Percentiles rank a stretch among this genome's conserved stretches.
phyloP scores from a whole-genome alignment of 148 eudicot genomes.

The Suaeda aralocaspica region DNA sequence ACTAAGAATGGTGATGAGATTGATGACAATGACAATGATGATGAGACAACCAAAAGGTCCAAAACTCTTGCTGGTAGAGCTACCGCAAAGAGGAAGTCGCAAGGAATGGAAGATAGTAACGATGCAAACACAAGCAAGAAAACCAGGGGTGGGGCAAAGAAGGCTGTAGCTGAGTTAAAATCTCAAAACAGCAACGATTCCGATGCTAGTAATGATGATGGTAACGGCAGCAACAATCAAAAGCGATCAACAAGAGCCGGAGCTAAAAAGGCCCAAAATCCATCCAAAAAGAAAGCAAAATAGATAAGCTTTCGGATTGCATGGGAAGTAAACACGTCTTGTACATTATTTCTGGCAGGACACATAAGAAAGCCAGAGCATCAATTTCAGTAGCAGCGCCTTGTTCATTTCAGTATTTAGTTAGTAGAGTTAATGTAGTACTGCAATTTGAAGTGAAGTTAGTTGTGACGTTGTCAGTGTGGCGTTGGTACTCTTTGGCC shows the following conservation, averaged over 20 bases:
- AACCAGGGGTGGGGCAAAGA: slow-evolving; percentile 20
- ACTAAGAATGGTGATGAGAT: too few species aligned
- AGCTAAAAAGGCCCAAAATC: slow-evolving; percentile 23
- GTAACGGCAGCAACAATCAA: slow-evolving; percentile 16
- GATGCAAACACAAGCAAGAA: slow-evolving; percentile 17
- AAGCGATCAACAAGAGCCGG: slow-evolving; percentile 16
- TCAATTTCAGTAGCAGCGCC: not conserved
- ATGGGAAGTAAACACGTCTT: not conserved
- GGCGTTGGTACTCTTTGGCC: not conserved
- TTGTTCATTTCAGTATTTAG: not conserved
- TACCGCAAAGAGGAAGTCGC: slow-evolving; percentile 38
- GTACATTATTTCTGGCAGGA: slow-evolving; percentile 3
- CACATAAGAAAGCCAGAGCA: slow-evolving; percentile 6
- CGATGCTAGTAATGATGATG: slow-evolving; percentile 24
- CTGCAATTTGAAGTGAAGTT: not conserved
- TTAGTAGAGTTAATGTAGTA: not conserved
- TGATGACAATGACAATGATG: slow-evolving; percentile 18
- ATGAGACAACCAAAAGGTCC: slow-evolving; percentile 34
- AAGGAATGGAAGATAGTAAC: not conserved
- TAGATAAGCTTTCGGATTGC: slow-evolving; percentile 7
- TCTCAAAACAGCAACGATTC: slow-evolving; percentile 16
- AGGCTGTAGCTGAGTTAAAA: slow-evolving; percentile 12
- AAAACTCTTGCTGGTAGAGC: slow-evolving; percentile 32
- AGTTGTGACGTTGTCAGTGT: not conserved
- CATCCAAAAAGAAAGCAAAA: slow-evolving; percentile 32